These are phyloP conservation scores for Clarireedia homoeocarpa DNA, from an alignment of 2,329 filamentous ascomycete genomes.

Conservation along the genomic window DNA sequence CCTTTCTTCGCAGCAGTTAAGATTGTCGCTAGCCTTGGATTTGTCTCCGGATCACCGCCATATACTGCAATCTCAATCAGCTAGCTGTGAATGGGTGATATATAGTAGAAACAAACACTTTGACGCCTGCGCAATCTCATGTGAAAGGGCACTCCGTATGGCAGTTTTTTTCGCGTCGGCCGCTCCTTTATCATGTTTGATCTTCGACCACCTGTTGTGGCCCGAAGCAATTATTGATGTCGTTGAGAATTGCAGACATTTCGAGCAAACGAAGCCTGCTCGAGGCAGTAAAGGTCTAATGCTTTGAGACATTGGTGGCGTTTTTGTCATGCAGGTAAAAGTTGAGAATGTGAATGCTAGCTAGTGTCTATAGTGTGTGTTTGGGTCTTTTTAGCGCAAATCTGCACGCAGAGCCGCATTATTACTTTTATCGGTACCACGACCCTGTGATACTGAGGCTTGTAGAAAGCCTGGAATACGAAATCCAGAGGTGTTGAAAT, in stretches of 20 bases:
- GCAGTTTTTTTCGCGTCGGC: slow-evolving; percentile 74
- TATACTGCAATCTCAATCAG: slow-evolving; percentile 45
- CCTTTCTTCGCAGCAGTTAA: slow-evolving; percentile 74
- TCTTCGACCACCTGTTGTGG: slow-evolving; percentile 93
- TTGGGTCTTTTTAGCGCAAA: too few relatives aligned
- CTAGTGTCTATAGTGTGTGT: too few relatives aligned
- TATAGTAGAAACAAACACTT: slow-evolving; percentile 47
- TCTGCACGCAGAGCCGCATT: too few relatives aligned
- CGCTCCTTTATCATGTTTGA: slow-evolving; percentile 88
- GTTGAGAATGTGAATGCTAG: background rate
- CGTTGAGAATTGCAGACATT: slow-evolving; percentile 35
- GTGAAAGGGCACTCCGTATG: slow-evolving; percentile 58
- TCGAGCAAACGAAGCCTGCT: slow-evolving; percentile 17
- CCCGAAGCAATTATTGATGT: slow-evolving; percentile 47
- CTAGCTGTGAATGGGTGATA: slow-evolving; percentile 4
- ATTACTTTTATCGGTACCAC: too few relatives aligned
- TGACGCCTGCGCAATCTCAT: slow-evolving; percentile 66
- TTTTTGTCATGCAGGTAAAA: slow-evolving; percentile 7
- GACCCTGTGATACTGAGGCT: too few relatives aligned
- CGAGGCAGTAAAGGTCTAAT: slow-evolving; percentile 14
- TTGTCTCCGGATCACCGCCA: slow-evolving; percentile 65
- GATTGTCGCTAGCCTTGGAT: slow-evolving; percentile 66
- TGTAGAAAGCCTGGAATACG: too few relatives aligned
- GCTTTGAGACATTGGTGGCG: slow-evolving; percentile 25
- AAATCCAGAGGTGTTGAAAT: too few relatives aligned